A percentile compares a stretch with the other conserved stretches of the same genome.
These are phyloP conservation scores for Penicillium sumatraense DNA, from an alignment of 2,329 filamentous ascomycete species.

Conservation along the genomic window DNA sequence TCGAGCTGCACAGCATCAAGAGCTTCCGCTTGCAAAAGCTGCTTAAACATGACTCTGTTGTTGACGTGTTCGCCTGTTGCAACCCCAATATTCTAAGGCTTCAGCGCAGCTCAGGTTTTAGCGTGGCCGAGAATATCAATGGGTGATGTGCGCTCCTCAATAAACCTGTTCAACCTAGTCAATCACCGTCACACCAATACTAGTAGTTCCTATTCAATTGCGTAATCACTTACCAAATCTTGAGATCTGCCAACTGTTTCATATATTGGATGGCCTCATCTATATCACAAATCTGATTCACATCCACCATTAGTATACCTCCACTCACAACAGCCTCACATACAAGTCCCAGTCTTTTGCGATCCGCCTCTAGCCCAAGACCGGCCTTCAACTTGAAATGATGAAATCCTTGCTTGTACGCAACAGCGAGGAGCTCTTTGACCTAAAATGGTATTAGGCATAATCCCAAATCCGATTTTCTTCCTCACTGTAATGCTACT, in stretches of 20 bases:
- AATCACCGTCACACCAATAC: not conserved
- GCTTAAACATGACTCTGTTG: slow-evolving; percentile 28
- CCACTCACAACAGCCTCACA: slow-evolving; percentile 15
- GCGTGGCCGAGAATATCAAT: slow-evolving; percentile 28
- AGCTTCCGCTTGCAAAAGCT: slow-evolving; percentile 24
- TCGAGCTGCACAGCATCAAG: slow-evolving; percentile 21
- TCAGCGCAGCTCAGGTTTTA: slow-evolving; percentile 21
- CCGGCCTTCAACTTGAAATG: not conserved
- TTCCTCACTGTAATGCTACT: too few species aligned
- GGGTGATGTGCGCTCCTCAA: slow-evolving; percentile 17
- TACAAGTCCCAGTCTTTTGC: not conserved
- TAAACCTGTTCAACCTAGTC: slow-evolving; percentile 6
- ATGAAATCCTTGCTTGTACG: too few species aligned
- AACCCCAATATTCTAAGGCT: slow-evolving; percentile 20
- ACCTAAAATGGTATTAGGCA: too few species aligned
- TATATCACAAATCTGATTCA: slow-evolving; percentile 28
- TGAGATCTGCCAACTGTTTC: slow-evolving; percentile 24
- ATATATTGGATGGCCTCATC: slow-evolving; percentile 27
- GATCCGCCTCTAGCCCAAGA: not conserved
- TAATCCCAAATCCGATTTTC: too few species aligned
- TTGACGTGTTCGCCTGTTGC: slow-evolving; percentile 27
- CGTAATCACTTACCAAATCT: slow-evolving; percentile 6
- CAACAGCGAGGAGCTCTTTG: too few species aligned
- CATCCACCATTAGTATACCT: slow-evolving; percentile 24
- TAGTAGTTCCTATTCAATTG: not conserved